Conservation (phyloP, 805 yeast genomes). For the Isabelozyma heimii region DNA sequence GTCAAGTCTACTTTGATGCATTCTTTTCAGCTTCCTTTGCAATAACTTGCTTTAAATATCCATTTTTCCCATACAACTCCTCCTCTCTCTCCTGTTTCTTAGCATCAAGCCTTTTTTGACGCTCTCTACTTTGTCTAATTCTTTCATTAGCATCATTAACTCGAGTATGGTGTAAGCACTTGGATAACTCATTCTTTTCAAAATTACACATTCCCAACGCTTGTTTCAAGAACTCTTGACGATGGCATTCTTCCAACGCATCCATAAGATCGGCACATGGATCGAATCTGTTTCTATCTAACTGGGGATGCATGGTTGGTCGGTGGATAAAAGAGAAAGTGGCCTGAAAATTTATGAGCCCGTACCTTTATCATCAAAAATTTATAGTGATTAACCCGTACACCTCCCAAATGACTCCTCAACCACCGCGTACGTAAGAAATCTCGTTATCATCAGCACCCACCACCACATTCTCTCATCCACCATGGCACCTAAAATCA, state of each 20-base stretch:
- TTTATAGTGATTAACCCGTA: not conserved
- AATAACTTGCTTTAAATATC: constrained; percentile 61
- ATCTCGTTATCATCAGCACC: no score
- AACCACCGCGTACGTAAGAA: no score
- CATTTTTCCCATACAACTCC: constrained; percentile 77
- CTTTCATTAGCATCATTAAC: constrained; percentile 57
- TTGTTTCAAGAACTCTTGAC: constrained; percentile 60
- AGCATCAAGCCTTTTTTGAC: constrained; percentile 51
- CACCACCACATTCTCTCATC: not conserved
- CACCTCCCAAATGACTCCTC: not conserved
- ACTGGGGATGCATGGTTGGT: constrained; percentile 42
- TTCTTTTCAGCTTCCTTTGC: constrained; percentile 32
- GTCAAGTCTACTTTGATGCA: not conserved
- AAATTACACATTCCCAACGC: constrained; percentile 83
- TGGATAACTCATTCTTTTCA: constrained; percentile 72
- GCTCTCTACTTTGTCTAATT: constrained; percentile 52
- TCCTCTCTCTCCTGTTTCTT: constrained; percentile 65
- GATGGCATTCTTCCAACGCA: constrained; percentile 88
- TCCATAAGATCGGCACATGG: constrained; percentile 78
- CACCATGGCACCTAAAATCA: constrained; percentile 11
- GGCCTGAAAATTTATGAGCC: not conserved
- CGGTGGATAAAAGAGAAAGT: not conserved
- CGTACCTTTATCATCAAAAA: not conserved
- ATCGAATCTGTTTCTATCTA: constrained; percentile 41
- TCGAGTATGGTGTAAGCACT: constrained; percentile 80